These are phyloP conservation scores for Pythium phragmiticola DNA, from an alignment of 352 stramenopile genomes.

Conservation along the genomic window DNA sequence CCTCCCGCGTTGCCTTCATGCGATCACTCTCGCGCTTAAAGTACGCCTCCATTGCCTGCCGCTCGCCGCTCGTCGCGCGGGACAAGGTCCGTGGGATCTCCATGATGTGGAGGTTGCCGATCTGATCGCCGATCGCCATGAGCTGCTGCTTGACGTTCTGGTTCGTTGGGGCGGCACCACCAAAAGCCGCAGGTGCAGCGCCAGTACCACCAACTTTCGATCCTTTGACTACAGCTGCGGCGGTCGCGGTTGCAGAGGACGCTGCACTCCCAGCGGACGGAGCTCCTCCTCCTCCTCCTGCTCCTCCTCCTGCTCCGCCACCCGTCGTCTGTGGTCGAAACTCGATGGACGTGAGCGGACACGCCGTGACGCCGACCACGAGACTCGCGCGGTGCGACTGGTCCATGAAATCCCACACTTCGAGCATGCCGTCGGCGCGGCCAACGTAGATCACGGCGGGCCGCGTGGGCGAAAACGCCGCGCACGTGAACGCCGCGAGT, in stretches of 20 bases:
- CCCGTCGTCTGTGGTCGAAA: constrained; percentile 46
- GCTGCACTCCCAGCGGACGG: constrained; percentile 12
- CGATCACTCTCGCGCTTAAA: constrained; percentile 89
- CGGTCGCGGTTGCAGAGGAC: constrained; percentile 13
- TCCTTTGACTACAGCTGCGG: background rate
- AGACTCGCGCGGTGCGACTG: constrained; percentile 86
- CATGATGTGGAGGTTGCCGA: constrained; percentile 92
- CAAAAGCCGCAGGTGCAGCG: background rate
- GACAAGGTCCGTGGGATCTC: constrained; percentile 89
- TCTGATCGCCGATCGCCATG: constrained; percentile 89
- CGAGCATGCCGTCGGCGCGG: constrained; percentile 87
- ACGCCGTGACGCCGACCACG: constrained; percentile 80
- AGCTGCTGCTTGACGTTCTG: constrained; percentile 85
- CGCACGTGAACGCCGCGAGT: constrained; percentile 75
- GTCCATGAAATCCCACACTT: constrained; percentile 94
- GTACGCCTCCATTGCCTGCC: constrained; percentile 80
- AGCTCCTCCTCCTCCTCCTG: constrained; percentile 12
- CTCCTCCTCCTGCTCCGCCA: constrained; percentile 9
- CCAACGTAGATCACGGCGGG: constrained; percentile 88
- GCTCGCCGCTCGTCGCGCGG: constrained; percentile 79
- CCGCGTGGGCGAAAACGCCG: constrained; percentile 86
- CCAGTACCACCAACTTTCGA: constrained; percentile 12
- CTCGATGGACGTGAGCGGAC: constrained; percentile 84
- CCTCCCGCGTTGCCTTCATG: constrained; percentile 44
- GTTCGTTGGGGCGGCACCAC: constrained; percentile 16